Conservation (phyloP, 257 asterid species). For the Solanum corneliomulleri region DNA sequence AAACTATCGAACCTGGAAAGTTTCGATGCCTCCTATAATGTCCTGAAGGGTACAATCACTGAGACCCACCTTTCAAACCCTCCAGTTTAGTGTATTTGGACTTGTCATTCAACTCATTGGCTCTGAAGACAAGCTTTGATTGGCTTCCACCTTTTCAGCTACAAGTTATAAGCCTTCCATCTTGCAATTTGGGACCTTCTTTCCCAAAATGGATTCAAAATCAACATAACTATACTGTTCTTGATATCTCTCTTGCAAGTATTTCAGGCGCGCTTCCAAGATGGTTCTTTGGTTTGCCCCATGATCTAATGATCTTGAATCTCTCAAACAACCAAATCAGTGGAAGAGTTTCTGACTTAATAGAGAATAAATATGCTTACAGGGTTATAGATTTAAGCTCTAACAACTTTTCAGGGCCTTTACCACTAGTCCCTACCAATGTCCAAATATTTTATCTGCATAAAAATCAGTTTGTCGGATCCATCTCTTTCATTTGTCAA, state of each 20-base stretch:
- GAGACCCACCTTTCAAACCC: constrained; percentile 3
- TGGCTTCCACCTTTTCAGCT: constrained; percentile 24
- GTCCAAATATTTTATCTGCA: not conserved
- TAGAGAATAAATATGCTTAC: not conserved
- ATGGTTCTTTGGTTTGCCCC: constrained; percentile 14
- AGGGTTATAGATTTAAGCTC: constrained; percentile 2
- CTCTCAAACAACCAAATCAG: constrained; percentile 19
- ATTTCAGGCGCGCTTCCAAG: constrained; percentile 13
- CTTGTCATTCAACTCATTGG: constrained; percentile 5
- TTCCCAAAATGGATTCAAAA: constrained; percentile 22
- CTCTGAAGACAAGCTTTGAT: not conserved
- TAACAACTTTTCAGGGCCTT: constrained; percentile 12
- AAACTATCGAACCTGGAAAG: not conserved
- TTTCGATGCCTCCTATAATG: constrained; percentile 1
- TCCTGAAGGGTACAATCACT: constrained; percentile 6
- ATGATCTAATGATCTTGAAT: not conserved
- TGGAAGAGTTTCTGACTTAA: constrained; percentile 10
- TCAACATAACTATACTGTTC: not conserved
- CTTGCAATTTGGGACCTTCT: constrained; percentile 11
- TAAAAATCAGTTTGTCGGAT: constrained; percentile 10
- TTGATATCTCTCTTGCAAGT: constrained; percentile 9
- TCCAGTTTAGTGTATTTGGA: not conserved
- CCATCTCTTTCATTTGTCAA: constrained; percentile 12
- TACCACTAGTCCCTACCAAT: not conserved
- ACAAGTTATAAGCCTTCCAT: not conserved